These are phyloP conservation scores for Dictyostelium intermedium DNA, from an alignment of 78 protist genomes.

Conservation along the genomic window DNA sequence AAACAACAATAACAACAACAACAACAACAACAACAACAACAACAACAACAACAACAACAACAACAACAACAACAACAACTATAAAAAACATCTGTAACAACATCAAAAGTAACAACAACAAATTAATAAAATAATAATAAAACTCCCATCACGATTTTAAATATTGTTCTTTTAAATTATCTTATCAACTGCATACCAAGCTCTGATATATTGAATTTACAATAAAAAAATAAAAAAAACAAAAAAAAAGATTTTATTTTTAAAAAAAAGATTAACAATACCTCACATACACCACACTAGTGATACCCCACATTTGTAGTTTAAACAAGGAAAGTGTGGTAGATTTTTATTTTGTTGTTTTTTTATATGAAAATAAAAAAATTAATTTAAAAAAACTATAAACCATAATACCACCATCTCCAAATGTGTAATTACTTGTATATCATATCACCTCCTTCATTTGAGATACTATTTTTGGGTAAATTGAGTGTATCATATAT, in stretches of 20 bases:
- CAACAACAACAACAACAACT: too few relatives aligned
- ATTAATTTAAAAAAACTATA: not conserved
- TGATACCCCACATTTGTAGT: too few relatives aligned
- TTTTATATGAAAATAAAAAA: not conserved
- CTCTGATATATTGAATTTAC: not conserved
- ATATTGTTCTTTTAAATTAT: too few relatives aligned
- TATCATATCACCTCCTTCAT: not conserved
- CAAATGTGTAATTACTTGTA: not conserved
- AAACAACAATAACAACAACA: too few relatives aligned
- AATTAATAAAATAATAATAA: too few relatives aligned
- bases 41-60: not conserved
- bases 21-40: too few relatives aligned
- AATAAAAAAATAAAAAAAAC: not conserved
- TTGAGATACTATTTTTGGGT: not conserved
- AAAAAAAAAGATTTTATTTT: not conserved
- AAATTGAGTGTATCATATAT: not conserved
- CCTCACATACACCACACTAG: not conserved
- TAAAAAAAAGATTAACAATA: not conserved
- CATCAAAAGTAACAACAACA: too few relatives aligned
- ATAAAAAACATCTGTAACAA: too few relatives aligned
- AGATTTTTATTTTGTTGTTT: not conserved
- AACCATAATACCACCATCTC: not conserved
- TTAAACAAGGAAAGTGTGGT: not conserved
- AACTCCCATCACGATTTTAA: too few relatives aligned
- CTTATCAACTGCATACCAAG: not conserved